These are phyloP conservation scores for Fomes fomentarius DNA, from an alignment of 1,284 basidiomycete genomes.

Conservation along the genomic window DNA sequence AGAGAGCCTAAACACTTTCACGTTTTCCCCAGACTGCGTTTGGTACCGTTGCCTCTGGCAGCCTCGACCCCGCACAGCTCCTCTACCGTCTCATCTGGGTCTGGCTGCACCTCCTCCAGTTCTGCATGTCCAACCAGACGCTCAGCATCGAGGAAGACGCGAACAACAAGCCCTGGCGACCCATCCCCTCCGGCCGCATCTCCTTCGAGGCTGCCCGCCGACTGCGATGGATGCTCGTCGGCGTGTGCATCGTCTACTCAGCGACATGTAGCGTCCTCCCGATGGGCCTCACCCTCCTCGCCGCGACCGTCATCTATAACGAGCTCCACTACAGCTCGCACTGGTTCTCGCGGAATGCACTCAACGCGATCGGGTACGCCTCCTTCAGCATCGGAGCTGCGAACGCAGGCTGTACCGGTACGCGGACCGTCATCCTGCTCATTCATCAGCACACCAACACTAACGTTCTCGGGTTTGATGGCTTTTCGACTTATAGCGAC, in stretches of 20 bases:
- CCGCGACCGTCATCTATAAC: constrained; percentile 38
- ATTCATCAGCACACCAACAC: not conserved
- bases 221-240: constrained; percentile 41
- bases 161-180: constrained; percentile 47
- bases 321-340: constrained; percentile 38
- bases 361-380: constrained; percentile 38
- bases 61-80: constrained; percentile 30
- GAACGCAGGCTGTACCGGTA: constrained; percentile 16
- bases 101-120: constrained; percentile 48
- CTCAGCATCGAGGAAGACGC: constrained; percentile 44
- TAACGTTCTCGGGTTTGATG: not conserved
- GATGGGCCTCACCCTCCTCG: constrained; percentile 34
- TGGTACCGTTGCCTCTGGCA: constrained; percentile 2
- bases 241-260: constrained; percentile 36
- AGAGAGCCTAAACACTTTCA: not conserved
- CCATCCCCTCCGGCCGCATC: constrained; percentile 46
- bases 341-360: constrained; percentile 40
- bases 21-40: not conserved
- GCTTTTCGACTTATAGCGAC: not conserved
- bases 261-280: not conserved
- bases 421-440: not conserved
- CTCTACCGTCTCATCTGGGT: constrained; percentile 37
- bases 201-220: constrained; percentile 34
- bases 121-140: constrained; percentile 48
- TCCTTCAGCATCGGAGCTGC: constrained; percentile 29